These are phyloP conservation scores for Pichia phayaonensis DNA, from an alignment of 805 yeast genomes.

Conservation along the genomic window DNA sequence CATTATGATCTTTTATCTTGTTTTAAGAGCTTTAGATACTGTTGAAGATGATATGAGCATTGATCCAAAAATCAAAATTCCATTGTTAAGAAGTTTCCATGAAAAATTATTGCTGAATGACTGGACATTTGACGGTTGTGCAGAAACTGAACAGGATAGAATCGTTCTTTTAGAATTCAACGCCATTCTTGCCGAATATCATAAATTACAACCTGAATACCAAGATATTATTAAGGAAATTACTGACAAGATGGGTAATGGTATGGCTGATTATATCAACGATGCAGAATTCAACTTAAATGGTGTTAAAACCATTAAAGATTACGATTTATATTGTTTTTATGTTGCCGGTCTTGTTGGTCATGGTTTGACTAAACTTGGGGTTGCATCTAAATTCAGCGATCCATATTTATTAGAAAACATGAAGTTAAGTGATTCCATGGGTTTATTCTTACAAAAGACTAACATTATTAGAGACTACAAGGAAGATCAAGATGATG, in stretches of 20 bases:
- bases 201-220: conserved; percentile 63
- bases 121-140: conserved; percentile 77
- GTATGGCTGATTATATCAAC: conserved; percentile 90
- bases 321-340: conserved; percentile 88
- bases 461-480: conserved; percentile 95
- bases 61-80: conserved; percentile 62
- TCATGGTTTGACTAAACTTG: conserved; percentile 82
- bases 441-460: conserved; percentile 95
- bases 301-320: conserved; percentile 72
- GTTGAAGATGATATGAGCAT: conserved; percentile 94
- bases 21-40: conserved; percentile 88
- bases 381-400: conserved; percentile 69
- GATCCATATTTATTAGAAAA: conserved; percentile 44
- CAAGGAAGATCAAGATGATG: conserved; percentile 84
- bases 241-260: conserved; percentile 85
- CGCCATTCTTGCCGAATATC: conserved; percentile 59
- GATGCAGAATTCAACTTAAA: conserved; percentile 69
- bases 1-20: conserved; percentile 75
- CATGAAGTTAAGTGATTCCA: conserved; percentile 60
- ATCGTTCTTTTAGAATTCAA: conserved; percentile 76
- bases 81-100: conserved; percentile 63
- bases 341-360: conserved; percentile 98
- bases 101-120: conserved; percentile 52
- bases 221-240: conserved; percentile 74
- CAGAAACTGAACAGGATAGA: conserved; percentile 75